A percentile compares a stretch with the other conserved stretches of the same genome.
Conservation (phyloP, 768 basidiomycete species). For the Rhodotorula toruloides region DNA sequence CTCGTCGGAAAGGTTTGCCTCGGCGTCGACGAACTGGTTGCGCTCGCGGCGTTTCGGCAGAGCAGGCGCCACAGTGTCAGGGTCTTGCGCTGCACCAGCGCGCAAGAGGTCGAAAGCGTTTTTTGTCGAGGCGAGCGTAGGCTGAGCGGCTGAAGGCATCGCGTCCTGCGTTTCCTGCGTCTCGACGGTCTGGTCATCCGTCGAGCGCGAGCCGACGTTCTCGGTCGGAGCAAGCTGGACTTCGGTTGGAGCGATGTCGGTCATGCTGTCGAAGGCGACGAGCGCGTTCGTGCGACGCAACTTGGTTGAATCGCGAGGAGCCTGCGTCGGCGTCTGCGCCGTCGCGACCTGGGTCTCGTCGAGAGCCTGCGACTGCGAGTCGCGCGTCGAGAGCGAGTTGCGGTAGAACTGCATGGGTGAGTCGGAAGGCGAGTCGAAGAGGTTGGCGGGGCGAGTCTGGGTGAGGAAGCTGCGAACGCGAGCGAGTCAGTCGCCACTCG, state of each 20-base stretch:
- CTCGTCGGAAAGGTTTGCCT: slow-evolving; percentile 31
- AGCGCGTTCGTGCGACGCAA: slow-evolving; percentile 11
- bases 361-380: slow-evolving; percentile 23
- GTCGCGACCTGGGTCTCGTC: slow-evolving; percentile 17
- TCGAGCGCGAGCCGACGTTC: neutral
- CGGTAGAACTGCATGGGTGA: slow-evolving; percentile 15
- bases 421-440: slow-evolving; percentile 33
- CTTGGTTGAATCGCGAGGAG: neutral
- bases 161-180: slow-evolving; percentile 16
- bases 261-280: slow-evolving; percentile 1
- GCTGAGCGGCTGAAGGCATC: slow-evolving; percentile 16
- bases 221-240: slow-evolving; percentile 1
- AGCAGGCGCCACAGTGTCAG: neutral
- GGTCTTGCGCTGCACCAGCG: neutral
- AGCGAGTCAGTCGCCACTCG: neutral
- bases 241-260: slow-evolving; percentile 7
- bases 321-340: slow-evolving; percentile 28
- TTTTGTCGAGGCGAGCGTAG: neutral
- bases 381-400: slow-evolving; percentile 10
- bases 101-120: slow-evolving; percentile 28
- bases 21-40: slow-evolving; percentile 22
- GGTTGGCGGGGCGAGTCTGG: slow-evolving; percentile 33
- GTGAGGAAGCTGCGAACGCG: slow-evolving; percentile 18
- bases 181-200: neutral
- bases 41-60: neutral